These are phyloP conservation scores for Talaromyces verruculosus DNA, from an alignment of 2,329 filamentous ascomycete species.

Conservation along the genomic window DNA sequence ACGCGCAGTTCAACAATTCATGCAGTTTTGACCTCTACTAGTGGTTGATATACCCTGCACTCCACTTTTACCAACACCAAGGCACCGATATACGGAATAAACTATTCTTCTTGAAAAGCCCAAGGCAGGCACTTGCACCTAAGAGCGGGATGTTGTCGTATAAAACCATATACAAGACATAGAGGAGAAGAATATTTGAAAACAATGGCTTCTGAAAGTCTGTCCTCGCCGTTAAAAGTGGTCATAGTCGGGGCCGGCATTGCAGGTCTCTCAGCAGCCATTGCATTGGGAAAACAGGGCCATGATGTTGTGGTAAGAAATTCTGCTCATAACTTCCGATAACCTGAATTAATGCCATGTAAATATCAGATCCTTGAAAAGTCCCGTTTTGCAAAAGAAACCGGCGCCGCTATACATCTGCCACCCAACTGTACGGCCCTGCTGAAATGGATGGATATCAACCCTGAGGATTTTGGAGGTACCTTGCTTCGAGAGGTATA, in stretches of 20 bases:
- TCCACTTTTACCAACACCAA: too few species aligned
- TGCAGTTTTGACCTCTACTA: too few species aligned
- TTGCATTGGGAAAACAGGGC: constrained; percentile 35
- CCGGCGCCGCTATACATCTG: neutral
- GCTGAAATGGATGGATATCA: neutral
- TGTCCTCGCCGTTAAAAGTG: constrained; percentile 6
- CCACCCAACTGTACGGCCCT: neutral
- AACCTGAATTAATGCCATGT: neutral
- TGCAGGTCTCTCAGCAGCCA: constrained; percentile 35
- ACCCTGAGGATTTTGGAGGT: neutral
- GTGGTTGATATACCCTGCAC: neutral
- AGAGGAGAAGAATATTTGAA: too few species aligned
- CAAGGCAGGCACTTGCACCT: too few species aligned
- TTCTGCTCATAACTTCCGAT: neutral
- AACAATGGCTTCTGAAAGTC: neutral
- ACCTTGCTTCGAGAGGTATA: neutral
- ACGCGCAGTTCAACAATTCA: too few species aligned
- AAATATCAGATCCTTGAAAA: neutral
- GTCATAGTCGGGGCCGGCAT: constrained; percentile 37
- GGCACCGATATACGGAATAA: too few species aligned
- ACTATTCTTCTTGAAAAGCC: too few species aligned
- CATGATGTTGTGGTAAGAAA: constrained; percentile 28
- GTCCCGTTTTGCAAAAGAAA: neutral
- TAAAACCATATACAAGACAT: too few species aligned
- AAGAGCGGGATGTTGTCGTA: too few species aligned